phyloP scores from a whole-genome alignment of 2,329 filamentous ascomycete species.

The Stachybotrys elegans region DNA sequence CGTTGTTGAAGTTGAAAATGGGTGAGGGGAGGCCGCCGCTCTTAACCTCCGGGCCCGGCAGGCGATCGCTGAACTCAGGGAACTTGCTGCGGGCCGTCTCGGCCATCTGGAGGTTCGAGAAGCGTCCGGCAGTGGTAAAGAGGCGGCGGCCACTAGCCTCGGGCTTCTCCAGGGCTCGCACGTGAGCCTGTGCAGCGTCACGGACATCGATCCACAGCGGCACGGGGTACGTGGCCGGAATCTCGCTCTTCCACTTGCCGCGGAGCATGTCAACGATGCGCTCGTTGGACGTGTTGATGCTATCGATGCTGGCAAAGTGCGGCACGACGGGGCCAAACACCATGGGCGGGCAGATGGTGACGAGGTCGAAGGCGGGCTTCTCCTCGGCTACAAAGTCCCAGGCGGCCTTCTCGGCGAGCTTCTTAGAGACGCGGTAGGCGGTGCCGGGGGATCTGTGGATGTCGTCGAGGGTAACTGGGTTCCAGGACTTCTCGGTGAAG shows the following conservation, averaged over 20 bases:
- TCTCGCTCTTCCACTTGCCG: conserved; percentile 41
- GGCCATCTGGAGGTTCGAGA: conserved; percentile 39
- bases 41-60: conserved; percentile 39
- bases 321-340: conserved; percentile 50
- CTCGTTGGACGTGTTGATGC: conserved; percentile 49
- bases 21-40: conserved; percentile 37
- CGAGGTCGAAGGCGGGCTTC: conserved; percentile 43
- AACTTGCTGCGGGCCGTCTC: conserved; percentile 41
- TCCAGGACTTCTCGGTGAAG: conserved; percentile 48
- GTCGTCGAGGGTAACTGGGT: conserved; percentile 44
- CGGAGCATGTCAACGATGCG: conserved; percentile 45
- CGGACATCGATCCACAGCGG: conserved; percentile 51
- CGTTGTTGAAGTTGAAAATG: conserved; percentile 53
- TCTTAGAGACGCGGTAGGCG: conserved; percentile 52
- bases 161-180: conserved; percentile 44
- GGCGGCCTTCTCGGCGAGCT: conserved; percentile 45
- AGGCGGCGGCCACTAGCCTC: conserved; percentile 46
- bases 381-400: conserved; percentile 45
- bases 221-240: conserved; percentile 36
- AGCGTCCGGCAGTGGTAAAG: conserved; percentile 43
- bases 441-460: conserved; percentile 31
- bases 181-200: conserved; percentile 48
- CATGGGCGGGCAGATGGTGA: conserved; percentile 49
- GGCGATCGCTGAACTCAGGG: conserved; percentile 40
- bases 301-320: conserved; percentile 37